Percentiles rank a stretch among this genome's conserved stretches.
These are phyloP conservation scores for Elaeagnus macrophylla DNA, from an alignment of 306 rosid species.

Conservation along the genomic window DNA sequence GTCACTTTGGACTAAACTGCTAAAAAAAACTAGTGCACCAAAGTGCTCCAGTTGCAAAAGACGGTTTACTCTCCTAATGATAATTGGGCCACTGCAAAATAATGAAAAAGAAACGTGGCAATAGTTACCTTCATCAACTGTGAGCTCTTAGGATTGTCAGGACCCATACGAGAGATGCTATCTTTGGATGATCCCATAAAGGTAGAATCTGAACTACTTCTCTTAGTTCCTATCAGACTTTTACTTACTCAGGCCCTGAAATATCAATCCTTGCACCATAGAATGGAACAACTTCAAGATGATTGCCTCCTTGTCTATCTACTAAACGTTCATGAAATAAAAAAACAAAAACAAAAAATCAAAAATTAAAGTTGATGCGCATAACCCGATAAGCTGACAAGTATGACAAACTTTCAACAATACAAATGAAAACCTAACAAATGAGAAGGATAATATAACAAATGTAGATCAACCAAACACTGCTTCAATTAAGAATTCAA, in stretches of 20 bases:
- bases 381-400: slow-evolving; percentile 14
- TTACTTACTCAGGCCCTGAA: slow-evolving; percentile 62
- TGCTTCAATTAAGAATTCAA: slow-evolving; percentile 7
- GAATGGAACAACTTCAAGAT: slow-evolving; percentile 87
- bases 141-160: slow-evolving; percentile 62
- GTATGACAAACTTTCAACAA: slow-evolving; percentile 11
- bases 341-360: slow-evolving; percentile 31
- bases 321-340: slow-evolving; percentile 18
- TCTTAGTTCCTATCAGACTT: slow-evolving; percentile 63
- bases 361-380: slow-evolving; percentile 10
- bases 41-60: too few relatives aligned
- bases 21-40: too few relatives aligned
- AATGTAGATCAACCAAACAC: slow-evolving; percentile 10
- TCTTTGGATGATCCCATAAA: slow-evolving; percentile 70
- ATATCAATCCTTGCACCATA: slow-evolving; percentile 71
- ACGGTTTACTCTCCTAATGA: too few relatives aligned
- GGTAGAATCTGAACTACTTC: slow-evolving; percentile 73
- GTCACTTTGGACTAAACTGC: too few relatives aligned
- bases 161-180: slow-evolving; percentile 45
- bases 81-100: slow-evolving; percentile 1
- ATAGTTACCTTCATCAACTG: slow-evolving; percentile 65
- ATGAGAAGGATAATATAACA: not conserved
- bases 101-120: slow-evolving; percentile 8
- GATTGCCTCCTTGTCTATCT: slow-evolving; percentile 67
- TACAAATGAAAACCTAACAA: not conserved